phyloP scores from a whole-genome alignment of 2,329 filamentous ascomycete genomes.

The Colletotrichum viniferum region DNA sequence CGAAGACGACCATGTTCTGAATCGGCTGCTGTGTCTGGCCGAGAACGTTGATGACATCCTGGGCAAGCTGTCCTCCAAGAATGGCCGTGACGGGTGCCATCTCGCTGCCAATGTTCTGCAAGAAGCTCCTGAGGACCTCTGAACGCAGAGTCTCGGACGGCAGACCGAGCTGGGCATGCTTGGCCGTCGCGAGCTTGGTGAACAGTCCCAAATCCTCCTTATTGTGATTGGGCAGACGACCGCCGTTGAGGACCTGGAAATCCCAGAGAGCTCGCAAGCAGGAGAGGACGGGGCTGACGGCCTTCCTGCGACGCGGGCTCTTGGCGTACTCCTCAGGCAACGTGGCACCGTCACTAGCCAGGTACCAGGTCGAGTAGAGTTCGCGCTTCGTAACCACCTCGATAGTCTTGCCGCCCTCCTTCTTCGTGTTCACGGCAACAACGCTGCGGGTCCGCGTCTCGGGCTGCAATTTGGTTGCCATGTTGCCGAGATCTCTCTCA shows the following conservation, averaged over 20 bases:
- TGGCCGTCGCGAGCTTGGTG: conserved; percentile 76
- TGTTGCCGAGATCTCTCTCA: conserved; percentile 82
- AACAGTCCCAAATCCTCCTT: conserved; percentile 74
- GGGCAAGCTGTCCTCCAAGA: conserved; percentile 86
- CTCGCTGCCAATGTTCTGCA: conserved; percentile 86
- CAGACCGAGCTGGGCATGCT: conserved; percentile 76
- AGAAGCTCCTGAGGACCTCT: conserved; percentile 80
- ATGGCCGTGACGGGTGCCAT: conserved; percentile 87
- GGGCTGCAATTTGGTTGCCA: conserved; percentile 59
- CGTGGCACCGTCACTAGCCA: conserved; percentile 78
- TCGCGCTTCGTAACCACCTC: conserved; percentile 94
- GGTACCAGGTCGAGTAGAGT: conserved; percentile 83
- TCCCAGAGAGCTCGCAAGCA: conserved; percentile 91
- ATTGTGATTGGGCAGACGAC: conserved; percentile 59
- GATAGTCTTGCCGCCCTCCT: conserved; percentile 71
- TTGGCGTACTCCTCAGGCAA: conserved; percentile 71
- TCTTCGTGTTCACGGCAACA: conserved; percentile 72
- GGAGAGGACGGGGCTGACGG: conserved; percentile 83
- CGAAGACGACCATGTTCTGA: conserved; percentile 92
- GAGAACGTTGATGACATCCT: conserved; percentile 97
- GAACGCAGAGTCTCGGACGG: conserved; percentile 70
- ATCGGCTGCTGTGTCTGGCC: conserved; percentile 91
- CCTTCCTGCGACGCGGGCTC: conserved; percentile 70
- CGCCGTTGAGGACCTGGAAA: conserved; percentile 67
- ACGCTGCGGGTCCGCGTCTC: conserved; percentile 84